A percentile compares a stretch with the other conserved stretches of the same genome.
Conservation (phyloP, 805 yeast species). For the Candida sakaeoensis region DNA sequence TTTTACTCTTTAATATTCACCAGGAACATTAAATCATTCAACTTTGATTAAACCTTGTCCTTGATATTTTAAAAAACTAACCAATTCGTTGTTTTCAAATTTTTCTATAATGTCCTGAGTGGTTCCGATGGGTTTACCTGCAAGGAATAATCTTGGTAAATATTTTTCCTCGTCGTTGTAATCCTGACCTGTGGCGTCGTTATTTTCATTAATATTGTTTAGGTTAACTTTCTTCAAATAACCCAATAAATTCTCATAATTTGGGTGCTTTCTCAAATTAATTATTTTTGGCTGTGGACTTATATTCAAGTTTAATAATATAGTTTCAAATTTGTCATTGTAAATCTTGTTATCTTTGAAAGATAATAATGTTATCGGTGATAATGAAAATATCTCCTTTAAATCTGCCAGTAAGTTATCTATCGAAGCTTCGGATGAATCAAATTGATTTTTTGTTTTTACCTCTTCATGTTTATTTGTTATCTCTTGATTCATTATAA, state of each 20-base stretch:
- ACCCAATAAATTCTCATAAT: conserved; percentile 18
- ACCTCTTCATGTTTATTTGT: neutral
- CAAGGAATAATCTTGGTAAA: conserved; percentile 32
- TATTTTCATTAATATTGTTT: conserved; percentile 9
- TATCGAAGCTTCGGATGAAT: neutral
- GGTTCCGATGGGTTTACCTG: conserved; percentile 30
- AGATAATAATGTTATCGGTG: conserved; percentile 26
- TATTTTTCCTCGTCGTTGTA: conserved; percentile 12
- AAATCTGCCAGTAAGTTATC: conserved; percentile 11
- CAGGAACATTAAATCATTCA: too few species aligned
- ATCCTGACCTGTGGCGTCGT: too few species aligned
- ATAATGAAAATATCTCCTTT: conserved; percentile 29
- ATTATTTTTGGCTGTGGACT: conserved; percentile 32
- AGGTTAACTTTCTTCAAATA: conserved; percentile 19
- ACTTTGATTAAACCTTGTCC: conserved; percentile 28
- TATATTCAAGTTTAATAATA: conserved; percentile 21
- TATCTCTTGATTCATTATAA: conserved; percentile 1
- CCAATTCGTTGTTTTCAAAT: conserved; percentile 18
- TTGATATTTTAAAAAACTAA: conserved; percentile 19
- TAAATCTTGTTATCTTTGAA: conserved; percentile 17
- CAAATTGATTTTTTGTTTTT: neutral
- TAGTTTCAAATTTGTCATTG: conserved; percentile 12
- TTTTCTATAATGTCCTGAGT: conserved; percentile 21
- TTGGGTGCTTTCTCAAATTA: conserved; percentile 30
- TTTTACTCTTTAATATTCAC: too few species aligned